phyloP scores from a whole-genome alignment of 202 grass and related monocot species.

The Eragrostis tef region DNA sequence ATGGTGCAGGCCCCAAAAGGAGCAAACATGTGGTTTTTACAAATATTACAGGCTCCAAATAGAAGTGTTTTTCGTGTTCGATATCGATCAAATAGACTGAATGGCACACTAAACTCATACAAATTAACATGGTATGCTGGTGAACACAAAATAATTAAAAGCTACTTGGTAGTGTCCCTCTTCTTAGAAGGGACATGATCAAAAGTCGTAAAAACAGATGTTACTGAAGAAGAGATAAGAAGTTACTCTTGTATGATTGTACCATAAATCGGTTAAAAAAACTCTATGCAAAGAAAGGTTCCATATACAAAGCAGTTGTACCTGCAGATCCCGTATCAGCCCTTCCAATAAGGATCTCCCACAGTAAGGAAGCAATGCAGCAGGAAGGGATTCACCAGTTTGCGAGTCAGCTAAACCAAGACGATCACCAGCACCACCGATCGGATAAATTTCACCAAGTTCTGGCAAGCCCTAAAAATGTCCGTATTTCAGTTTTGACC shows the following conservation, averaged over 20 bases:
- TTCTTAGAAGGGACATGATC: neutral
- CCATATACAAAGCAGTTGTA: slow-evolving; percentile 19
- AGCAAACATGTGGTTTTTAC: slow-evolving; percentile 21
- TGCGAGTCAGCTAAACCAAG: slow-evolving; percentile 81
- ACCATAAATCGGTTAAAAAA: neutral
- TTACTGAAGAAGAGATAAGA: neutral
- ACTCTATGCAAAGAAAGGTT: neutral
- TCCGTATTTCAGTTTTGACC: slow-evolving; percentile 49
- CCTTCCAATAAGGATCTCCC: slow-evolving; percentile 88
- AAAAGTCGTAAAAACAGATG: neutral
- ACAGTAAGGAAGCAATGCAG: slow-evolving; percentile 89
- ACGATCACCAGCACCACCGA: slow-evolving; percentile 95
- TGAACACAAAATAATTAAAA: slow-evolving; percentile 23
- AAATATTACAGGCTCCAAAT: neutral
- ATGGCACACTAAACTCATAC: neutral
- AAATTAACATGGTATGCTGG: slow-evolving; percentile 8
- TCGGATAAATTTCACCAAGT: slow-evolving; percentile 97
- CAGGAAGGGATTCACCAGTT: slow-evolving; percentile 88
- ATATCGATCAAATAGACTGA: slow-evolving; percentile 4
- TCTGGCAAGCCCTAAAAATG: slow-evolving; percentile 92
- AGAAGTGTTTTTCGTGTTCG: neutral
- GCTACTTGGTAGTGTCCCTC: neutral
- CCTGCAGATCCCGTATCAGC: slow-evolving; percentile 91
- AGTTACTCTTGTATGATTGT: neutral
- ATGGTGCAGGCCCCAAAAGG: neutral